These are phyloP conservation scores for Cercophora samala DNA, from an alignment of 495 filamentous ascomycete genomes.

Conservation along the genomic window DNA sequence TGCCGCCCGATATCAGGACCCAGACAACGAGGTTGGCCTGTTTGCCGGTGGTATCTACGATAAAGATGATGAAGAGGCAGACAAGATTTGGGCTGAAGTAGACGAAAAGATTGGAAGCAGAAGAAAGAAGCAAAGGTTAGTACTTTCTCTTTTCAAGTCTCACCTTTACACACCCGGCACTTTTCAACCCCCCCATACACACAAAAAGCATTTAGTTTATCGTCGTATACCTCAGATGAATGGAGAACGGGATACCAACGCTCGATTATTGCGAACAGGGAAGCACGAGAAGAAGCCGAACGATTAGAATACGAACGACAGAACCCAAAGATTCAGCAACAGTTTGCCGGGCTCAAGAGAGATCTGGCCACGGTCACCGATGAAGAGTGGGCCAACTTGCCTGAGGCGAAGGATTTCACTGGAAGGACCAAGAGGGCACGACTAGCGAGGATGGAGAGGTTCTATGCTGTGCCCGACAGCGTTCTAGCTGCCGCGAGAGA, in stretches of 20 bases:
- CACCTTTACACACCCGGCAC: too few relatives aligned
- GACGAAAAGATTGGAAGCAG: conserved; percentile 95
- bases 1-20: conserved; percentile 88
- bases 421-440: conserved; percentile 85
- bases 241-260: neutral
- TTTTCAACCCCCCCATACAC: conserved; percentile 23
- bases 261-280: conserved; percentile 61
- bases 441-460: conserved; percentile 75
- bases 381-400: conserved; percentile 94
- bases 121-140: conserved; percentile 85
- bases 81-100: conserved; percentile 89
- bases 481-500: conserved; percentile 85
- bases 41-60: conserved; percentile 94
- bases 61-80: conserved; percentile 94
- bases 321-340: conserved; percentile 97
- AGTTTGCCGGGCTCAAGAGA: conserved; percentile 94
- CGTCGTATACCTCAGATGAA: conserved; percentile 32
- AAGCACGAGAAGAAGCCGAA: conserved; percentile 89
- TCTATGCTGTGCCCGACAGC: conserved; percentile 96
- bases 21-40: conserved; percentile 93
- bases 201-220: conserved; percentile 65
- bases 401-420: conserved; percentile 93
- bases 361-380: conserved; percentile 83
- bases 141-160: conserved; percentile 35
- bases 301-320: conserved; percentile 91